phyloP scores from a whole-genome alignment of 345 rosid genomes.

The Abelmoschus esculentus region DNA sequence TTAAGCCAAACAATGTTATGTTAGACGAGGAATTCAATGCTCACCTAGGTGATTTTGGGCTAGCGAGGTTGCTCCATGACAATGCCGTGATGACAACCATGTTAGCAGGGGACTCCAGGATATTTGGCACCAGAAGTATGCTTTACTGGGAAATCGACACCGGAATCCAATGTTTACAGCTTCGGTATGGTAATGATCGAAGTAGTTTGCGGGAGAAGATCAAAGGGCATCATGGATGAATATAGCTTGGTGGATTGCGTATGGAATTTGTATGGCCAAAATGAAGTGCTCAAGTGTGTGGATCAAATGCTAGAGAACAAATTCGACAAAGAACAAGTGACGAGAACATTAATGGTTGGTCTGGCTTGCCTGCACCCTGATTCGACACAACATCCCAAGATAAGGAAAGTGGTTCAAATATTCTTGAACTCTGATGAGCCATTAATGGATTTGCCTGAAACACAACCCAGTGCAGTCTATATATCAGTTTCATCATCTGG shows the following conservation, averaged over 20 bases:
- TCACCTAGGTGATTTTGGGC: slow-evolving; percentile 30
- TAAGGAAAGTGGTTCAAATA: too few relatives aligned
- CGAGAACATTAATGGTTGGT: too few relatives aligned
- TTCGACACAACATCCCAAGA: too few relatives aligned
- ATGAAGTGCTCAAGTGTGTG: too few relatives aligned
- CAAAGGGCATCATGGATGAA: slow-evolving; percentile 25
- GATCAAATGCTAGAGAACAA: too few relatives aligned
- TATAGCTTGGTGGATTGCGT: slow-evolving; percentile 28
- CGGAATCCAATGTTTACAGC: slow-evolving; percentile 19
- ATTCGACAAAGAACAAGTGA: too few relatives aligned
- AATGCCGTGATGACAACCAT: slow-evolving; percentile 25
- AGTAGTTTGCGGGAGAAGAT: slow-evolving; percentile 29
- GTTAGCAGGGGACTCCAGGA: slow-evolving; percentile 36
- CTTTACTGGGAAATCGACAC: slow-evolving; percentile 25
- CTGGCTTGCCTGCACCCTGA: too few relatives aligned
- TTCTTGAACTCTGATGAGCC: too few relatives aligned
- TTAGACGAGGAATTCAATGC: slow-evolving; percentile 29
- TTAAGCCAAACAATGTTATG: slow-evolving; percentile 37
- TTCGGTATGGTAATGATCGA: slow-evolving; percentile 13
- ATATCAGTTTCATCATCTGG: too few relatives aligned
- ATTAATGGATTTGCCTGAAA: too few relatives aligned
- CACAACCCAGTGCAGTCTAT: too few relatives aligned
- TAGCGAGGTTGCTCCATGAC: slow-evolving; percentile 32
- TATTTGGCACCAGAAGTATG: slow-evolving; percentile 29
- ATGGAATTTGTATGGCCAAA: slow-evolving; percentile 4